Base-by-base conservation (phyloP, 495 filamentous ascomycete genomes). In the Trypethelium eluteriae region DNA sequence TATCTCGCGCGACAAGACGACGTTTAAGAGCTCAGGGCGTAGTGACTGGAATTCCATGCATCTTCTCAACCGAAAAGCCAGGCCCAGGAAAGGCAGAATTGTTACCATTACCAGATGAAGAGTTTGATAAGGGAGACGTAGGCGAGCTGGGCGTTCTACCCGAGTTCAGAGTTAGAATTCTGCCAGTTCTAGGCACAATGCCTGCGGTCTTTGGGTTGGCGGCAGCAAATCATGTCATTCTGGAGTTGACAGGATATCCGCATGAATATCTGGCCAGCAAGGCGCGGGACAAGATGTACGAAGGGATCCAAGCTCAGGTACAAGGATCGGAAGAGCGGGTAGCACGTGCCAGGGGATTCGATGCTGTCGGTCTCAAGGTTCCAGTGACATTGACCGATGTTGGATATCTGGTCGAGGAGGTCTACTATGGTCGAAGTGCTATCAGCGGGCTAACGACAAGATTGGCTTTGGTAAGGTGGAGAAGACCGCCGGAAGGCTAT, bases 181-280 rank as follows among this genome's bases (percentile, higher is more conserved):
- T 99, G 53, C 94, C 94, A 0, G 94, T 99, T 0, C 77, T 99
- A 18, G 94, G 94, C 2, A 98, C 94, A 0, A 96, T 99, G 92
- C 94, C 94, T 1, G 93, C 93, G 2, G 85, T 97, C 0, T 99
- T 99, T 78, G 94, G 94, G 14, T 90, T 95, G 66, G 88, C 86
- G 1, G 82, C 88, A 36, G 94, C 94, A 1, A 99, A 97, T 74
- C 90, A 96, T 70, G 85, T 98, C 46, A 91, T 98, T 66, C 82
- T 94, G 68, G 85, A 87, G 49, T 83, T 96, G n/a, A 81, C 91
- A 1, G 88, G 85, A 35, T 98, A 98, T 72, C 95, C 93, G 0
- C 84, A 86, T 66, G 92, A 96, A 63, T 94, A 95, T 72, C 81
- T 86, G 4, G 81, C 85, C 1, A 85, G 83, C n/a, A 98, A 97